Conservation (phyloP, 192 early-diverging fungal genomes). For the Rhizoclosmatium globosum region DNA sequence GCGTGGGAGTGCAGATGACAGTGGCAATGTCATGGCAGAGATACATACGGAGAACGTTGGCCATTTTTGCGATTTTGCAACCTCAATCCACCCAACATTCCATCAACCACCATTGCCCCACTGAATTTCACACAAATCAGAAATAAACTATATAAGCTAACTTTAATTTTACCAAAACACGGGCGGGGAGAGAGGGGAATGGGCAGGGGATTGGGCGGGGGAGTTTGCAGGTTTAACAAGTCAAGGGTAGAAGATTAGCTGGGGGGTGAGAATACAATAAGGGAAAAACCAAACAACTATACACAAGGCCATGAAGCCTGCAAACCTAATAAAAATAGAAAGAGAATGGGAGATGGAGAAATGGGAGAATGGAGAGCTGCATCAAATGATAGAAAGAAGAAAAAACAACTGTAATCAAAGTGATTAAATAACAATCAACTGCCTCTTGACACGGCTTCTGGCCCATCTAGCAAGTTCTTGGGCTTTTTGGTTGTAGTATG, state of each 20-base stretch:
- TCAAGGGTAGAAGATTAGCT: not conserved
- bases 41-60: constrained; percentile 19
- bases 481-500: constrained; percentile 58
- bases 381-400: not conserved
- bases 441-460: constrained; percentile 47
- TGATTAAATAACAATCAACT: constrained; percentile 25
- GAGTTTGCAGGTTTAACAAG: not conserved
- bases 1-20: not conserved
- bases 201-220: not conserved
- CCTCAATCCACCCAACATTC: not conserved
- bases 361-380: not conserved
- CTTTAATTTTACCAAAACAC: constrained; percentile 11
- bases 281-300: not conserved
- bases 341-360: constrained; percentile 12
- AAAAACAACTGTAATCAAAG: not conserved
- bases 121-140: not conserved
- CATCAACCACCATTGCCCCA: not conserved
- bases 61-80: constrained; percentile 23
- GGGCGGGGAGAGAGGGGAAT: not conserved
- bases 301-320: not conserved
- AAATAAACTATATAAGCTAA: not conserved
- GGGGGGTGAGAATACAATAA: not conserved
- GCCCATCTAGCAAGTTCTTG: constrained; percentile 74
- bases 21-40: no score
- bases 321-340: constrained; percentile 13